Evolutionary conservation across 1,139 yeast genomes (phyloP), one percentile per base, ranked within the genome.

Genomic region (Petasospora fabianii): DNA sequence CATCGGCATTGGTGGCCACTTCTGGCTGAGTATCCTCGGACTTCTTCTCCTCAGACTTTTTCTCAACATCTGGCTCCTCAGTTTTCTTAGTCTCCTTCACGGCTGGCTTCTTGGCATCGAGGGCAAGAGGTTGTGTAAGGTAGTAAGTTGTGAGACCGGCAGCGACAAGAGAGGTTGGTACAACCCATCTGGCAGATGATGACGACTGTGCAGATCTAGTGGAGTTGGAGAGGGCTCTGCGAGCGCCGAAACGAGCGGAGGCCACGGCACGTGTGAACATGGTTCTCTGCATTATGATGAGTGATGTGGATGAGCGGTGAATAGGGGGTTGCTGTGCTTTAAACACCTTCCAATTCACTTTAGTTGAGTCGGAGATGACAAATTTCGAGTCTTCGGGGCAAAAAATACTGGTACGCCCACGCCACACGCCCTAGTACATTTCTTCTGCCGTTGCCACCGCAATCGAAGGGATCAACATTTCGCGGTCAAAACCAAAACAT

Each of bases 61-160:
- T 13, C 6, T 13, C 34, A 6, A 33, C 21, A 19, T 43, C 16
- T 14, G 36, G 8, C 20, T 30, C 34, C 20, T 31, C 24, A 10
- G 35, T 2, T 20, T 31, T 27, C 21, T 30, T 28, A 30, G 15
- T 11, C 12, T 30, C 32, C 39, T 34, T 16, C 11, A 20, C n/a
- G 10, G 32, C 13, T 29, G 10, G 30, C 41, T 43, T 37, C 38
- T 50, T 37, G 12, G 46, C 27, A n/a, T 53, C 56, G 15, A 51
- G 41, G 1, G 47, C 30, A 18, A 51, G 39, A 5, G 55, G 53
- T 22, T 47, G 43, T n/a, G 51, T 24, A 30, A 48, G 22, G 34
- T 34, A 42, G 26, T 41, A 41, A 22, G 49, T 31, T n/a, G 47
- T 44, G 9, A 48, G 17, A 27, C 51, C 51, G 2, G 46, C 27